A percentile compares a stretch with the other conserved stretches of the same genome.
Evolutionary conservation across 1,284 basidiomycete genomes (phyloP).

Genomic region (Pseudozyma sp.): DNA sequence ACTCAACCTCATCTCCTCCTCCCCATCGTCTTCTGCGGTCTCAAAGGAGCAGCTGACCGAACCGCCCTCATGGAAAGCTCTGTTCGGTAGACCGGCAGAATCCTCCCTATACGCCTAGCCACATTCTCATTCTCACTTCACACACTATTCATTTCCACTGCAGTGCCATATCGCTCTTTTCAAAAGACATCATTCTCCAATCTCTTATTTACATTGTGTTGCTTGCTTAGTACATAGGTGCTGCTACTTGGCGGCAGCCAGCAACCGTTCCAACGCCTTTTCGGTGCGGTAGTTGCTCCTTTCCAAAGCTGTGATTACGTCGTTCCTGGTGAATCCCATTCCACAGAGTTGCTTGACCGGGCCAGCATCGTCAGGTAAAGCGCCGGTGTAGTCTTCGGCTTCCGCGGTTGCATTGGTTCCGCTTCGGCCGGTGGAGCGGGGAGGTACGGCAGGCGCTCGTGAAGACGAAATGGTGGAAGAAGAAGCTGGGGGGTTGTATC

Average conservation of each 20-base stretch:
- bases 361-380: constrained; percentile 61
- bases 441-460: constrained; percentile 16
- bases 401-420: constrained; percentile 13
- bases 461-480: not conserved
- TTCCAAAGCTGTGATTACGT: constrained; percentile 66
- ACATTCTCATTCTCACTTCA: not conserved
- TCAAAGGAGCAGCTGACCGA: constrained; percentile 9
- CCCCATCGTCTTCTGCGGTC: not conserved
- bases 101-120: constrained; percentile 36
- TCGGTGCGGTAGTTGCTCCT: constrained; percentile 65
- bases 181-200: not conserved
- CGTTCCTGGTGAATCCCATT: constrained; percentile 65
- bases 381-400: constrained; percentile 46
- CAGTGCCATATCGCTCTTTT: not conserved
- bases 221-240: not conserved
- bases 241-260: constrained; percentile 31
- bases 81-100: constrained; percentile 30
- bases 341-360: constrained; percentile 65
- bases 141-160: not conserved
- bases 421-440: constrained; percentile 13
- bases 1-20: constrained; percentile 19
- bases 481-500: constrained; percentile 13
- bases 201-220: constrained; percentile 3
- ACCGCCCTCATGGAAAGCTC: constrained; percentile 26
- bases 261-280: constrained; percentile 62